Evolutionary conservation across 345 rosid genomes (phyloP).

Genomic region (Lenwebbia sp.): DNA sequence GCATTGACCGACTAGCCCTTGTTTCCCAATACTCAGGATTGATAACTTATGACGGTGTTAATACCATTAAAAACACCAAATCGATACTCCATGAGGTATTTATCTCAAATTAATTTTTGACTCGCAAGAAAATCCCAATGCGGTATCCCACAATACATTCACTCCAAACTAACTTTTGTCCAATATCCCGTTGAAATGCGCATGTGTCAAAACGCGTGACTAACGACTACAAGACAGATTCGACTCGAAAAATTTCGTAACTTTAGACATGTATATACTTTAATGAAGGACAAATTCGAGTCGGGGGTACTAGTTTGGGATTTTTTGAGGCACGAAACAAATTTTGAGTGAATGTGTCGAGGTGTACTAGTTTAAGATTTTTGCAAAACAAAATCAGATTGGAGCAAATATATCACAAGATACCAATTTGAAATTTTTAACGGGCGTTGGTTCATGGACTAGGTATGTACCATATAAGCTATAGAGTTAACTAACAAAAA

Average conservation of each 20-base stretch:
- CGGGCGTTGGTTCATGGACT: not conserved
- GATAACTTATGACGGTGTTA: no score
- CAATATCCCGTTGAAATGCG: no score
- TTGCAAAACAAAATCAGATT: not conserved
- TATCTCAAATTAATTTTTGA: not conserved
- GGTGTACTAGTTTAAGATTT: not conserved
- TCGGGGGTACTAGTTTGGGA: no score
- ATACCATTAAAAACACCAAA: no score
- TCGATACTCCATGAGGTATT: no score
- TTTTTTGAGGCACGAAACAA: rapidly evolving
- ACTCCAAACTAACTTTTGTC: not conserved
- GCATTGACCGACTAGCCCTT: not conserved
- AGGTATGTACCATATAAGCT: not conserved
- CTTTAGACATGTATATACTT: no score
- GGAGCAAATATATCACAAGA: not conserved
- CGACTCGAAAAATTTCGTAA: no score
- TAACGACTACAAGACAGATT: no score
- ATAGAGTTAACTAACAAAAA: not conserved
- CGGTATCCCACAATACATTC: not conserved
- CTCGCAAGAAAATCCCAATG: not conserved
- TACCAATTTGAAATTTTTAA: not conserved
- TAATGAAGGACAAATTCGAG: not conserved
- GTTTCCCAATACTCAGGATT: no score
- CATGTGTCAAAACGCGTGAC: no score
- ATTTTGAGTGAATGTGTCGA: not conserved